Percentiles rank a stretch among this genome's conserved stretches.
These are phyloP conservation scores for Plenodomus lindquistii DNA, from an alignment of 2,329 filamentous ascomycete genomes.

Conservation along the genomic window DNA sequence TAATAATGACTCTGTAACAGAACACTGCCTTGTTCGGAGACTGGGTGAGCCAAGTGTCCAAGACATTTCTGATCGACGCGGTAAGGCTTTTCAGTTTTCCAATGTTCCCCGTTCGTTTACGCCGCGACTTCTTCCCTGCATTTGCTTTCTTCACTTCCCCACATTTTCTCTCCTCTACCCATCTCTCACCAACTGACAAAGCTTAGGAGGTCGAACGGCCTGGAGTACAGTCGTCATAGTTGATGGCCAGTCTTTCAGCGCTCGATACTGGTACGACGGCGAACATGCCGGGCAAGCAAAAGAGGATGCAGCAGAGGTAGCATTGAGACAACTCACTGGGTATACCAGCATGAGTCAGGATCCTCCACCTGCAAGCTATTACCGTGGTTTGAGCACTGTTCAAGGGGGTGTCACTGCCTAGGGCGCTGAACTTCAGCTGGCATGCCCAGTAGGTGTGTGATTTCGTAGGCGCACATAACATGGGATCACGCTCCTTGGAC, in stretches of 20 bases:
- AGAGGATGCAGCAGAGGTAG: slow-evolving; percentile 43
- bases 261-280: slow-evolving; percentile 46
- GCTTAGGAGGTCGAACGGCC: slow-evolving; percentile 42
- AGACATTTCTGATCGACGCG: slow-evolving; percentile 44
- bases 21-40: slow-evolving; percentile 34
- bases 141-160: background rate
- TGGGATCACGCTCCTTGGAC: too few relatives aligned
- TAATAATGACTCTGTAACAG: slow-evolving; percentile 21
- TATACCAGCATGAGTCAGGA: background rate
- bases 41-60: slow-evolving; percentile 36
- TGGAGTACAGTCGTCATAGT: slow-evolving; percentile 39
- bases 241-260: slow-evolving; percentile 30
- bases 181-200: background rate
- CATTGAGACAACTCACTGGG: slow-evolving; percentile 13
- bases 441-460: too few relatives aligned
- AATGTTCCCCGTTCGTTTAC: background rate
- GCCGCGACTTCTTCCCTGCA: background rate
- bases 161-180: slow-evolving; percentile 3
- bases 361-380: background rate
- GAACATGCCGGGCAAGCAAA: slow-evolving; percentile 37
- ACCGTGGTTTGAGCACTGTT: background rate
- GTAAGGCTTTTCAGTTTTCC: slow-evolving; percentile 19
- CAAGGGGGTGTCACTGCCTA: background rate
- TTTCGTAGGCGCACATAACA: too few relatives aligned
- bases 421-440: too few relatives aligned